Evolutionary conservation across 169 alveolate species (phyloP), one percentile per base, ranked within the genome.

Genomic region (Cryptosporidium sp.): DNA sequence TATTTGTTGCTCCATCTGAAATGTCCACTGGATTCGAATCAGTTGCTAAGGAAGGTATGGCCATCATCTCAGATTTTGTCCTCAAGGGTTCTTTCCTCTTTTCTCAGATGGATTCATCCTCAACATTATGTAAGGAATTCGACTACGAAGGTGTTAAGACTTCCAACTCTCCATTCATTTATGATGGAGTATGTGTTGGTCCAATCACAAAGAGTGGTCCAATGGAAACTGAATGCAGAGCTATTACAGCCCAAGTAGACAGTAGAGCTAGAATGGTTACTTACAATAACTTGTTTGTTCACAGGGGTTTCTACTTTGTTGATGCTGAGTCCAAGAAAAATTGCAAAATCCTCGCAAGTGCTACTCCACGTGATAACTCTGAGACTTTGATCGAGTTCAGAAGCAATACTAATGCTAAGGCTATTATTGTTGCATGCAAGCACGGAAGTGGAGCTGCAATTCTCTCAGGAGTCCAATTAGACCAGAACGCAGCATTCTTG

Each of bases 391-490:
- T 80, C 14, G 75, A 42, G 14, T 80, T 80, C 68, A 45, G 75
- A 26, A 58, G 33, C 26, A 39, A 61, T 44, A 52, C 65, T 3
- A 14, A 60, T 29, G 48, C 73, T 2, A 35, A 62, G 52, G 80
- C 89, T 7, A n/a, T 80, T 26, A 23, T 80, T 21, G 75, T 80
- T 35, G 68, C 62, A 7, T 80, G 89, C 42, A 62, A 21, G 56
- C 68, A 62, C 62, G 89, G 89, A 42, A 42, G 62, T 21, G 89
- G 89, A 18, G 80, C 75, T 0, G 89, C 75, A 0, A 80, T 80
- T 23, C 53, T 80, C 67, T 62, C 89, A 2, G 73, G 73, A 7
- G n/a, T 80, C 29, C 75, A 80, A 12, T 26, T 80, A n/a, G 89
- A 80, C 31, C 73, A 80, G 42, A 80, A 80, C 21, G 18, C 16